Percentiles rank a stretch among this genome's conserved stretches.
phyloP scores from a whole-genome alignment of 1,139 yeast genomes.

The Taiozyma sp. region DNA sequence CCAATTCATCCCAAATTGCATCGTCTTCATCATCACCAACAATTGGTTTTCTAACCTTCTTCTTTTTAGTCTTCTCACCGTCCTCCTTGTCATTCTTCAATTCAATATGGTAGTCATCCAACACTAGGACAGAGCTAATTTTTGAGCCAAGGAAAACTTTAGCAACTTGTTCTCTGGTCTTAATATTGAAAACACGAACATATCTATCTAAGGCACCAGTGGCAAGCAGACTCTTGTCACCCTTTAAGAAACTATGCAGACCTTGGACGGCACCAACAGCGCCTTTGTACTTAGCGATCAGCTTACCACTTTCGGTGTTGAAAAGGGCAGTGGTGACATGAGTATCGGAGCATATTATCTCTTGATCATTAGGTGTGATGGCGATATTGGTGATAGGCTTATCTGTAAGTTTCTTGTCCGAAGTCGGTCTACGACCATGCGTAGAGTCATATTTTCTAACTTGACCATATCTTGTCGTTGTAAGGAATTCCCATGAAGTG shows the following conservation, averaged over 20 bases:
- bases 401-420: slow-evolving; percentile 42
- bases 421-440: slow-evolving; percentile 54
- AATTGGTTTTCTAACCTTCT: slow-evolving; percentile 12
- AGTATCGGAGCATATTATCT: slow-evolving; percentile 51
- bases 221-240: slow-evolving; percentile 27
- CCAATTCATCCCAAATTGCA: slow-evolving; percentile 23
- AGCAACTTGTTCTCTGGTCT: slow-evolving; percentile 51
- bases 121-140: slow-evolving; percentile 48
- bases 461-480: slow-evolving; percentile 69
- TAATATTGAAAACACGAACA: slow-evolving; percentile 65
- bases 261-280: slow-evolving; percentile 39
- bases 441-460: slow-evolving; percentile 55
- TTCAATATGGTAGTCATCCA: slow-evolving; percentile 30
- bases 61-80: slow-evolving; percentile 32
- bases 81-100: slow-evolving; percentile 22
- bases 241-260: slow-evolving; percentile 20
- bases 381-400: slow-evolving; percentile 37
- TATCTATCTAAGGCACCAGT: slow-evolving; percentile 88
- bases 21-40: slow-evolving; percentile 19
- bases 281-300: slow-evolving; percentile 40
- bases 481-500: slow-evolving; percentile 41
- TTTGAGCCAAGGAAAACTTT: slow-evolving; percentile 77
- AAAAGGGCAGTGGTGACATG: slow-evolving; percentile 50
- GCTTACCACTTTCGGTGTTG: slow-evolving; percentile 36
- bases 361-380: slow-evolving; percentile 26